These are phyloP conservation scores for Pseudocercospora fijiensis DNA, from an alignment of 2,329 filamentous ascomycete genomes.

Conservation along the genomic window DNA sequence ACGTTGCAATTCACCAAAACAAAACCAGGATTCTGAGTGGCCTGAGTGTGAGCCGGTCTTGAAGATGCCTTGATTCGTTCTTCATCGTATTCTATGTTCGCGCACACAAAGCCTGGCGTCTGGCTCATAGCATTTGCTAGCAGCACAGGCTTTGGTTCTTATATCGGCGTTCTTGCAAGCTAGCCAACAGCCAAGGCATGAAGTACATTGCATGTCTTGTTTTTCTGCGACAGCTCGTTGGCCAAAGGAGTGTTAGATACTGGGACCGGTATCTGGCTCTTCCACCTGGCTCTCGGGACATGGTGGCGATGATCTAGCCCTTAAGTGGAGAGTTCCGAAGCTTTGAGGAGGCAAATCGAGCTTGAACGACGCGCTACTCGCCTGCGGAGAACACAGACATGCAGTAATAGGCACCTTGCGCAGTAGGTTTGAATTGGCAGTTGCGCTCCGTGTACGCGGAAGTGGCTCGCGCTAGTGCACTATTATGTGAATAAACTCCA, in stretches of 20 bases:
- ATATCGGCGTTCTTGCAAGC: not conserved
- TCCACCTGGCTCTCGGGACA: not conserved
- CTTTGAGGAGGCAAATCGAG: not conserved
- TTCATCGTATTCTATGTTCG: constrained; percentile 25
- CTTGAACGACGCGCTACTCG: too few species aligned
- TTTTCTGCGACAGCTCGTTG: too few species aligned
- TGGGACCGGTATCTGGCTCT: not conserved
- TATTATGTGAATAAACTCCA: too few species aligned
- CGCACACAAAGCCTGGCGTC: constrained; percentile 21
- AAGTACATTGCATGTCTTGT: not conserved
- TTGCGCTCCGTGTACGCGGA: too few species aligned
- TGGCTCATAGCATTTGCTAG: constrained; percentile 9
- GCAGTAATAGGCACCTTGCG: too few species aligned
- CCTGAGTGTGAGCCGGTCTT: constrained; percentile 14
- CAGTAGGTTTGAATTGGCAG: too few species aligned
- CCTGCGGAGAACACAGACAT: too few species aligned
- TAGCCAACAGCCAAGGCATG: not conserved
- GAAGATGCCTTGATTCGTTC: constrained; percentile 16
- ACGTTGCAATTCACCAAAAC: constrained; percentile 25
- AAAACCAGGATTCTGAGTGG: constrained; percentile 18
- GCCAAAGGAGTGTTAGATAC: not conserved
- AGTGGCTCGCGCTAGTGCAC: too few species aligned
- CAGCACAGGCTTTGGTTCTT: not conserved
- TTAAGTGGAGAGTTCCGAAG: too few species aligned
- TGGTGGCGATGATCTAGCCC: not conserved